These are phyloP conservation scores for Benincasa hispida DNA, from an alignment of 306 rosid species.

Conservation along the genomic window DNA sequence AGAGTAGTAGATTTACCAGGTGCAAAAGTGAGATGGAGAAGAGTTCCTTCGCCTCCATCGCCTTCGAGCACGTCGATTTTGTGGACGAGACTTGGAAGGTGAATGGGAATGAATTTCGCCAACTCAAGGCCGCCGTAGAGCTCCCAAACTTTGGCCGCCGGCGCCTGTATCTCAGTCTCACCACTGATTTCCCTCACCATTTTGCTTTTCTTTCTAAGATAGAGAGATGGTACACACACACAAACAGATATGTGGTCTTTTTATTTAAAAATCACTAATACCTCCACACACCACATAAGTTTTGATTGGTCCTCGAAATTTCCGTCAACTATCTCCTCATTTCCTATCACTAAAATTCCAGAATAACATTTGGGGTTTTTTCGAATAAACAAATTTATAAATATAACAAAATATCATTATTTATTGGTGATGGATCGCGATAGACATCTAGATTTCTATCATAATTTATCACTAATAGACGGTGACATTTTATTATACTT, in stretches of 20 bases:
- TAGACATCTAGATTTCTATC: too few species aligned
- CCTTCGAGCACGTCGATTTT: neutral
- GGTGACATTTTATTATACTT: too few species aligned
- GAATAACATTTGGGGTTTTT: too few species aligned
- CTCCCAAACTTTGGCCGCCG: neutral
- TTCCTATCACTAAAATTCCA: too few species aligned
- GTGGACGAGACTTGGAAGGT: neutral
- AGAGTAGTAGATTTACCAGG: neutral
- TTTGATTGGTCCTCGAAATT: neutral
- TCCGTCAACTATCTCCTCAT: neutral
- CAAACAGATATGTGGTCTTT: neutral
- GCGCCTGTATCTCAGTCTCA: neutral
- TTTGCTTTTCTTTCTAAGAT: neutral
- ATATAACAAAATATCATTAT: too few species aligned
- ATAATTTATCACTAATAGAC: too few species aligned
- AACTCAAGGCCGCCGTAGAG: neutral
- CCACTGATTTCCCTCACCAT: neutral
- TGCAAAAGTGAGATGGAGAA: neutral
- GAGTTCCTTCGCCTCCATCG: constrained; percentile 1
- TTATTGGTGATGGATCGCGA: too few species aligned
- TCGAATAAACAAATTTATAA: too few species aligned
- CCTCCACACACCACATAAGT: neutral
- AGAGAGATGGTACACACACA: neutral
- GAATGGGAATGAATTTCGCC: neutral
- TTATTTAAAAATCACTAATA: neutral